phyloP scores from a whole-genome alignment of 2,329 filamentous ascomycete genomes.

The Trichoderma sp. region DNA sequence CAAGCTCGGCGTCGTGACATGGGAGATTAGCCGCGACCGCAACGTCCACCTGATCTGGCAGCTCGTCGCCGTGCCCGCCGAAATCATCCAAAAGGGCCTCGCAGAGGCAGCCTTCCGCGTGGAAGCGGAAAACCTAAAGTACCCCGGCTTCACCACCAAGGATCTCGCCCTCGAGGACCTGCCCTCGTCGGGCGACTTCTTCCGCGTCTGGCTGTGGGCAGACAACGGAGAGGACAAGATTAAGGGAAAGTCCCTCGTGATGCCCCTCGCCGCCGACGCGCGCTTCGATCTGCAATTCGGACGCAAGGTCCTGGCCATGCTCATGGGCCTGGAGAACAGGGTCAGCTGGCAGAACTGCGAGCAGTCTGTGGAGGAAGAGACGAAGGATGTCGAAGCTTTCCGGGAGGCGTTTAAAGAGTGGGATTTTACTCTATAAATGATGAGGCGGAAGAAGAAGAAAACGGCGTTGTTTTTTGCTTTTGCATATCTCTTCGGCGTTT shows the following conservation, averaged over 20 bases:
- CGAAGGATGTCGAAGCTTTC: slow-evolving; percentile 71
- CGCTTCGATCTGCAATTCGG: slow-evolving; percentile 91
- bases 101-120: slow-evolving; percentile 88
- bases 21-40: slow-evolving; percentile 79
- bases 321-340: slow-evolving; percentile 76
- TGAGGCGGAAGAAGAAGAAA: background rate
- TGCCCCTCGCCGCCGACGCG: slow-evolving; percentile 67
- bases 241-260: slow-evolving; percentile 63
- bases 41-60: slow-evolving; percentile 96
- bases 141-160: slow-evolving; percentile 48
- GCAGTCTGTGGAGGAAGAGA: slow-evolving; percentile 76
- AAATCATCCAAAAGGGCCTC: slow-evolving; percentile 66
- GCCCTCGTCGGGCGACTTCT: slow-evolving; percentile 60
- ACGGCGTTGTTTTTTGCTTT: background rate
- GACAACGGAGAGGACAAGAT: slow-evolving; percentile 52
- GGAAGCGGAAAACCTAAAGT: slow-evolving; percentile 71
- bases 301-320: slow-evolving; percentile 79
- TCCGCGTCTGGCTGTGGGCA: slow-evolving; percentile 78
- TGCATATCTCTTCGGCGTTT: slow-evolving; percentile 2
- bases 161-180: slow-evolving; percentile 51
- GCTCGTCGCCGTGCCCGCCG: slow-evolving; percentile 70
- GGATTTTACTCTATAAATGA: slow-evolving; percentile 65
- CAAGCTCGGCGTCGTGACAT: slow-evolving; percentile 78
- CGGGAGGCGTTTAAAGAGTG: slow-evolving; percentile 78
- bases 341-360: slow-evolving; percentile 80